Evolutionary conservation across 441 rosid genomes (phyloP), one percentile per base, ranked within the genome.

Genomic region (Raphanus hybrid): DNA sequence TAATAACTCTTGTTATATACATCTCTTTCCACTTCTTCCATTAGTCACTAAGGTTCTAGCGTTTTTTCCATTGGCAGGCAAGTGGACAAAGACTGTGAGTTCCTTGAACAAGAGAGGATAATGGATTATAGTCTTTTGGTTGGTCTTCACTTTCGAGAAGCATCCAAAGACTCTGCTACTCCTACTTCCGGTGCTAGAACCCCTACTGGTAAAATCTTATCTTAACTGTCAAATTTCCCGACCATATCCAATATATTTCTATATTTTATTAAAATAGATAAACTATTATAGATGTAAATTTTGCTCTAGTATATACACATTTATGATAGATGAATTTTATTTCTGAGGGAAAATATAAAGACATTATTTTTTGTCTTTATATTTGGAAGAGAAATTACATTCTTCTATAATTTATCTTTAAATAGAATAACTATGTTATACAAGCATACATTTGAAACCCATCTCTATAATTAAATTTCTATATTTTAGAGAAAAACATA

Each of bases 81-180:
- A 89, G 92, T 96, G 29, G 98, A 92, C 70, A 87, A 85, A 81
- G 99, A 96, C 73, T 96, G 99, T 52, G 99, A 93, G 41, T 89
- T 96, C 54, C 95, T 96, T 69, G 97, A 93, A 75, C 95, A 90
- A 75, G 99, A 93, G 74, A 90, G 96, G 77, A 93, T 96, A 39
- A 96, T 96, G 99, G 99, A 96, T 73, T 93, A 93, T 70, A 96
- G 98, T 85, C 88, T 96, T 23, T 74, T 96, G 81, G 87, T 96
- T 65, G 99, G 99, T 62, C 86, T 96, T 81, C 99, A 96, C 81
- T 96, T 96, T 63, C 83, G 85, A 64, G 89, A 89, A 64, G 82
- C 88, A 2, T 64, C 69, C 8, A 83, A 79, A 43, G 90, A 85
- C n/a, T 32, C 85, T 57, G 77, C 75, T 8, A 79, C 87, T 16